These are phyloP conservation scores for Fusarium sp. DNA, from an alignment of 2,329 filamentous ascomycete genomes.

Conservation along the genomic window DNA sequence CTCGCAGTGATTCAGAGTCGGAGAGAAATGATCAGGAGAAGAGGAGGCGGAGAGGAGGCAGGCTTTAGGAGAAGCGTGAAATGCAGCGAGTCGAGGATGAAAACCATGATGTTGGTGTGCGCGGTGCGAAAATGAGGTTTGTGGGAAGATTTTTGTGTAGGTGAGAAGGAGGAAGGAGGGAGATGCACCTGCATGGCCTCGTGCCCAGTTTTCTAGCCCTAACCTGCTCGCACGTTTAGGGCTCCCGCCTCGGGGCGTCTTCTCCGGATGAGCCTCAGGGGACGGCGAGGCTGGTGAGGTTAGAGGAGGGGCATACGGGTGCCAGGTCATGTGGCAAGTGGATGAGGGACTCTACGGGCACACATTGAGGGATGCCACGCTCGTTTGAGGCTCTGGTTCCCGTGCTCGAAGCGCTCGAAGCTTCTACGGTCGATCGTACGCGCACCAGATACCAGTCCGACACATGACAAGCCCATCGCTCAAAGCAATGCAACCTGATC, in stretches of 20 bases:
- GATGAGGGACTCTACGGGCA: not conserved
- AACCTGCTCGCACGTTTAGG: not conserved
- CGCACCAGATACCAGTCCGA: not conserved
- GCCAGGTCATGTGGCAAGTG: not conserved
- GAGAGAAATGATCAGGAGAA: not conserved
- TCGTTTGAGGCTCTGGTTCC: not conserved
- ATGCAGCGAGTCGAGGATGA: not conserved
- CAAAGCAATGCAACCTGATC: too few species aligned
- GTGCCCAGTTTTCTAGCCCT: not conserved
- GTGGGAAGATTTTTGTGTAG: not conserved
- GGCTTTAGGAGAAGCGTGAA: not conserved
- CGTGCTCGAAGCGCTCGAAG: not conserved
- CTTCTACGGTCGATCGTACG: not conserved
- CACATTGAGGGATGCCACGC: not conserved
- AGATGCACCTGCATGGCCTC: not conserved
- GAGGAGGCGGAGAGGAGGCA: not conserved
- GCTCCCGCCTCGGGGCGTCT: not conserved
- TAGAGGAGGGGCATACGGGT: not conserved
- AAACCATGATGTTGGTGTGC: not conserved
- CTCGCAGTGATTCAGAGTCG: not conserved
- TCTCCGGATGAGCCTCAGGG: not conserved
- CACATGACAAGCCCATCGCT: not conserved
- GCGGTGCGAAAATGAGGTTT: not conserved
- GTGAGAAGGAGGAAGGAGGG: not conserved
- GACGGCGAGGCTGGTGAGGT: not conserved